Conservation (phyloP, 306 rosid genomes). For the Argentina anserina region DNA sequence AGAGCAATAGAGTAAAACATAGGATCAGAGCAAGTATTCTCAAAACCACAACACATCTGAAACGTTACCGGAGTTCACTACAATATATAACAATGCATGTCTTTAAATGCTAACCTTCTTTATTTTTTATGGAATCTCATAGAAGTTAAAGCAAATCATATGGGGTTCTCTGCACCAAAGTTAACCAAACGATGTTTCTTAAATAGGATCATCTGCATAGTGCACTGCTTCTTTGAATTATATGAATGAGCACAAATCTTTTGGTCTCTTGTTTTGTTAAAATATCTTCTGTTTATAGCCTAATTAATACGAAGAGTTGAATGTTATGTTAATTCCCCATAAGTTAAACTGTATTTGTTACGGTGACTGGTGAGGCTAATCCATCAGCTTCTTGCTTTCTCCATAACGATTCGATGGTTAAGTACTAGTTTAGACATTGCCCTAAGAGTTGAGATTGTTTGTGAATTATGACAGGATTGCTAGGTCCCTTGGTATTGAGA, state of each 20-base stretch:
- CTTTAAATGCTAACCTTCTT: not conserved
- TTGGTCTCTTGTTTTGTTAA: not conserved
- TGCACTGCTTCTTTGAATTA: not conserved
- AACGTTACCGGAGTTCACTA: not conserved
- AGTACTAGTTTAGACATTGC: not conserved
- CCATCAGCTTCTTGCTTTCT: not conserved
- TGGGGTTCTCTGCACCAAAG: not conserved
- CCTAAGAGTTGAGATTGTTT: not conserved
- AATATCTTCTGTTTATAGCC: not conserved
- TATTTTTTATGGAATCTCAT: not conserved
- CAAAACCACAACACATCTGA: not conserved
- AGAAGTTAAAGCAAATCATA: not conserved
- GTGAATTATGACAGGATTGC: not conserved
- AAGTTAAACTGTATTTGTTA: not conserved
- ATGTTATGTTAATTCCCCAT: no score
- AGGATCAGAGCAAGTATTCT: not conserved
- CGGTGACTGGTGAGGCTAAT: no score
- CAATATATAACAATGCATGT: not conserved
- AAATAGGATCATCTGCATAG: not conserved
- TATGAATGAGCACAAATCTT: not conserved
- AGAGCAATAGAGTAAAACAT: not conserved
- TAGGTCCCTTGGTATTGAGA: not conserved
- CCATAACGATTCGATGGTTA: not conserved
- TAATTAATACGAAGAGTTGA: no score
- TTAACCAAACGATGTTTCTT: not conserved